Evolutionary conservation across 148 eudicot genomes (phyloP), one percentile per base, ranked within the genome.

Genomic region (Heliamphora exappendiculata): DNA sequence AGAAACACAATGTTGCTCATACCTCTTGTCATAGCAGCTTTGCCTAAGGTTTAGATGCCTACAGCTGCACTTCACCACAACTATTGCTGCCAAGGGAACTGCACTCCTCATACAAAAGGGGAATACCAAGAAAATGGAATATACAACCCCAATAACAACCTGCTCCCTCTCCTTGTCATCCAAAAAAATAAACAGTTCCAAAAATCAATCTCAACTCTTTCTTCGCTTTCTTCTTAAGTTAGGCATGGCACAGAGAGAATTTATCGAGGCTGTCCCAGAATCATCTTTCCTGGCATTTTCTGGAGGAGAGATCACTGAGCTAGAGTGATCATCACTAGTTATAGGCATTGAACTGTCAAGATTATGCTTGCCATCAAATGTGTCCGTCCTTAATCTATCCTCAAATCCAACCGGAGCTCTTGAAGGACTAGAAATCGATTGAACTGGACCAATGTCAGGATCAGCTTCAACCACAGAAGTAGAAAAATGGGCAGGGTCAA

Each of bases 161-260:
- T 29, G 31, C 26, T 24, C 24, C 57, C 47, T 39, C 71, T 41
- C 14, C 54, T 22, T 5, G 31, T 16, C 44, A 28, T 7, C 24
- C 7, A 31, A 13, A 37, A 13, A 64, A 19, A 65, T 20, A 20
- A 19, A 36, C 7, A 19, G 47, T 37, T 47, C 19, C 9, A 14
- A 65, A 47, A n/a, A 64, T 44, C 28, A 70, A 54, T 16, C 45
- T 75, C 64, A 81, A 66, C 63, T 67, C 79, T 84, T 91, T 77
- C 81, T 87, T 57, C 82, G 87, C 82, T 88, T 91, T 78, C 81
- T 88, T 78, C 86, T 90, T 80, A 94, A 80, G 75, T 79, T 55
- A 26, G 97, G 97, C 87, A 92, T 92, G 45, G 97, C 91, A 59
- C 89, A 81, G 1, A 92, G 84, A 72, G 82, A 88, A 65, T 62